phyloP scores from a whole-genome alignment of 2,329 filamentous ascomycete genomes.

The Colletotrichum sp. region DNA sequence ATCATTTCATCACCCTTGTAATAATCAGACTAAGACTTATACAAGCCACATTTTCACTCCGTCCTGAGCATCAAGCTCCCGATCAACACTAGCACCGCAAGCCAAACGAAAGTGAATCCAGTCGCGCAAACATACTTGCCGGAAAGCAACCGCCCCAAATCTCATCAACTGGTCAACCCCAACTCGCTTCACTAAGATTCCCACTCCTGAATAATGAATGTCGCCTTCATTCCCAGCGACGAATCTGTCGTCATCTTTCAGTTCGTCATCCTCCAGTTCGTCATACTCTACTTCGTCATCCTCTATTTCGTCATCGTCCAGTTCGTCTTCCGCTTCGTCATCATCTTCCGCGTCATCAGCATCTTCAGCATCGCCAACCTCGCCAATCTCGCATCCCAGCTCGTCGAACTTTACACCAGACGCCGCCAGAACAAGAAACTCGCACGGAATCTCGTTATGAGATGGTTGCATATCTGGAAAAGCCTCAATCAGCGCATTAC shows the following conservation, averaged over 20 bases:
- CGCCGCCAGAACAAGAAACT: background rate
- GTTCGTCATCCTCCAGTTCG: too few species aligned
- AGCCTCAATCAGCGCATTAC: background rate
- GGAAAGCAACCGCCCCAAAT: background rate
- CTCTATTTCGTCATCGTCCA: background rate
- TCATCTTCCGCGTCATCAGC: background rate
- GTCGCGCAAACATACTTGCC: background rate
- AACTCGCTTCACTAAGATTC: background rate
- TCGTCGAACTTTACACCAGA: background rate
- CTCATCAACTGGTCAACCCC: background rate
- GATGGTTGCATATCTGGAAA: background rate
- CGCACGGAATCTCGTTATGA: background rate
- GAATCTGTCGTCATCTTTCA: too few species aligned
- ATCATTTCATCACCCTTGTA: too few species aligned
- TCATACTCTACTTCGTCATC: background rate
- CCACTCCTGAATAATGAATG: background rate
- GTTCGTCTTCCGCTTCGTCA: background rate
- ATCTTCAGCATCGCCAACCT: background rate
- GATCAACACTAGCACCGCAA: background rate
- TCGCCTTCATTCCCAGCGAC: too few species aligned
- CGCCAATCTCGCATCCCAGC: background rate
- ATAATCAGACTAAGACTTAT: background rate
- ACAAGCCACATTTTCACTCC: background rate
- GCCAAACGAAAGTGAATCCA: background rate
- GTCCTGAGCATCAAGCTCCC: background rate